Conservation (phyloP, 73 alveolate species). For the Uronychia setigera region DNA sequence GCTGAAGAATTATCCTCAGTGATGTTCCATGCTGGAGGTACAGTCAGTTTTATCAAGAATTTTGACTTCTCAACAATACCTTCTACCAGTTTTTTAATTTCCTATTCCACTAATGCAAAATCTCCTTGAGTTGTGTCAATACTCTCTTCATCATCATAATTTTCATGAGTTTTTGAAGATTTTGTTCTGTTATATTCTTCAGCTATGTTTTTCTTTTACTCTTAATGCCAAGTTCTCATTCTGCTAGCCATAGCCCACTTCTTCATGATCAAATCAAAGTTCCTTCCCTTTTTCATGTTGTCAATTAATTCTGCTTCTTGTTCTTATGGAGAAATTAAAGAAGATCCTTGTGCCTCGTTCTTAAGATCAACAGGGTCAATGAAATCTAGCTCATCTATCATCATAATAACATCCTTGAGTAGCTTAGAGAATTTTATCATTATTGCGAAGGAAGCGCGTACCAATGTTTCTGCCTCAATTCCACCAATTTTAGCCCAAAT, state of each 20-base stretch:
- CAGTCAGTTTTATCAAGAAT: slow-evolving; percentile 45
- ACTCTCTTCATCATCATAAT: background rate
- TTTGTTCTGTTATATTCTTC: slow-evolving; percentile 33
- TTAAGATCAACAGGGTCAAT: background rate
- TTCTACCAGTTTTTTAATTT: slow-evolving; percentile 42
- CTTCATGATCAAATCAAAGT: slow-evolving; percentile 38
- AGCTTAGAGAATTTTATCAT: slow-evolving; percentile 44
- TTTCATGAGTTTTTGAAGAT: slow-evolving; percentile 24
- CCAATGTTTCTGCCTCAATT: slow-evolving; percentile 25
- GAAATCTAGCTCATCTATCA: slow-evolving; percentile 44
- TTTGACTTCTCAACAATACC: slow-evolving; percentile 60
- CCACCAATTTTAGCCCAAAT: slow-evolving; percentile 52
- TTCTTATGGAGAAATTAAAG: background rate
- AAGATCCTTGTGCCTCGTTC: slow-evolving; percentile 1
- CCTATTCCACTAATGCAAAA: slow-evolving; percentile 14
- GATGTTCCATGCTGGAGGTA: slow-evolving; percentile 44
- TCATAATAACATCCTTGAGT: slow-evolving; percentile 13
- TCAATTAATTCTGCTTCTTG: slow-evolving; percentile 6
- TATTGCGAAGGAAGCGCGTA: slow-evolving; percentile 59
- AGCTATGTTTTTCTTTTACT: background rate
- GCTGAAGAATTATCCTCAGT: slow-evolving; percentile 10
- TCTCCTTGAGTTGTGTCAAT: slow-evolving; percentile 10
- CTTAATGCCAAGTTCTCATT: slow-evolving; percentile 55
- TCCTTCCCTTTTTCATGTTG: slow-evolving; percentile 10
- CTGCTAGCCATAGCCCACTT: slow-evolving; percentile 55